Base-by-base conservation (phyloP, 768 basidiomycete species). In the Naematelia encephala region DNA sequence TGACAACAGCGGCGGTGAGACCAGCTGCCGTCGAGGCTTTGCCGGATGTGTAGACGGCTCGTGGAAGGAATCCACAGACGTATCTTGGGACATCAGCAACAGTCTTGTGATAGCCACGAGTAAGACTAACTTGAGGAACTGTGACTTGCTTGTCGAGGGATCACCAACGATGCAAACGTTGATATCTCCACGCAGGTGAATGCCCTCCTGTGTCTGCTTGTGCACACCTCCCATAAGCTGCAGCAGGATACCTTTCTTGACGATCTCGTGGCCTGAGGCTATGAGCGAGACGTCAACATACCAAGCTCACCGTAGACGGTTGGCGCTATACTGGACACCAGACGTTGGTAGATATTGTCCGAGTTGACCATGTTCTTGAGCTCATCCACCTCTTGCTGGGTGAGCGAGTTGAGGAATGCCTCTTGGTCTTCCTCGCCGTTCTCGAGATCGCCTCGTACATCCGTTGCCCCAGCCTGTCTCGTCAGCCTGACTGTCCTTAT, bases 191-290 rank as follows among this genome's bases (percentile, higher is more conserved):
- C 96, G 86, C n/a, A 98, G 83, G 76, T 98, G 86, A 85, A 98
- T 98, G 30, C 96, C 96, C 77, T 98, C 96, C 0, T 83, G 80
- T 1, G 94, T 98, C 74, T 91, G 85, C 76, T 99, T 99, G 79
- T 98, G 94, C 3, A 98, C 94, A 22, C 96, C 96, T 22, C 96
- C 93, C 91, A 99, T 94, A 23, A 99, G 83, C 73, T 98, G 96
- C 16, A 99, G 81, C 22, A 98, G 80, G 29, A 99, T 82, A 12
- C 96, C 96, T 75, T 99, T 99, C 81, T 99, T 98, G 68, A 98
- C 93, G 51, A 97, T 93, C 72, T 99, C 96, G 73, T 98, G 96
- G 1, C 96, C 79, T 79, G 47, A 51, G 22, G 16, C 22, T 8
- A 46, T 60, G 19, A 46, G 39, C 14, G 51, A 45, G 5, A 51